Evolutionary conservation across 2,329 filamentous ascomycete species (phyloP).

Genomic region (Epicoccum nigrum): DNA sequence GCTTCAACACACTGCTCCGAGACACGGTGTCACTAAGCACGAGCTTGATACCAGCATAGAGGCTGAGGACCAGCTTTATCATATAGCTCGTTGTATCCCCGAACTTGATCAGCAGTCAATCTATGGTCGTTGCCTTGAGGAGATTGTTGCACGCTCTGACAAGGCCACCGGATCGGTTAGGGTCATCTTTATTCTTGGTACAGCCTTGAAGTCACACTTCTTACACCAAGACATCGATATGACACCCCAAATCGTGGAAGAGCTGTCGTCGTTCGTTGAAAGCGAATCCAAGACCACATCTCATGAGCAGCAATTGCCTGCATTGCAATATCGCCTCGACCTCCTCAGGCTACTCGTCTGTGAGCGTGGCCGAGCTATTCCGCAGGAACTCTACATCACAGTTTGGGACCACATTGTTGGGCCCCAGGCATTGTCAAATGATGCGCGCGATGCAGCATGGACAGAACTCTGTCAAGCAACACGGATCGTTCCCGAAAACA

Average conservation of each 20-base stretch:
- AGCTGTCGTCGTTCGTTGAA: constrained; percentile 46
- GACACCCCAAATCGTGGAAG: constrained; percentile 44
- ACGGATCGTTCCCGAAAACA: constrained; percentile 28
- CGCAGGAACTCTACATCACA: constrained; percentile 63
- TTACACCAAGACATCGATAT: constrained; percentile 36
- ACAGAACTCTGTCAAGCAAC: constrained; percentile 37
- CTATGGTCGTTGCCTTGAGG: constrained; percentile 69
- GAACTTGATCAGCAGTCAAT: constrained; percentile 66
- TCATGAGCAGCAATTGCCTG: constrained; percentile 21
- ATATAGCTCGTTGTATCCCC: constrained; percentile 64
- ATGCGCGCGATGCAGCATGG: constrained; percentile 73
- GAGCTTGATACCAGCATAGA: constrained; percentile 68
- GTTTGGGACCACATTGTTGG: constrained; percentile 80
- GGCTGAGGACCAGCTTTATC: constrained; percentile 65
- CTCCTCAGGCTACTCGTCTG: constrained; percentile 65
- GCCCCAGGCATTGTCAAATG: constrained; percentile 61
- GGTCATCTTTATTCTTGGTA: constrained; percentile 54
- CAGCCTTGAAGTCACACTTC: constrained; percentile 26
- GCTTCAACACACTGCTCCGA: constrained; percentile 72
- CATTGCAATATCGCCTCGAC: constrained; percentile 54
- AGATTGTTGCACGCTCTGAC: constrained; percentile 67
- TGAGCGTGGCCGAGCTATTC: constrained; percentile 67
- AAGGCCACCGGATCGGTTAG: constrained; percentile 77
- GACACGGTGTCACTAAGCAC: constrained; percentile 60
- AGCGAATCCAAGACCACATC: constrained; percentile 23